Percentiles rank a stretch among this genome's conserved stretches.
Evolutionary conservation across 768 basidiomycete species (phyloP).

Genomic region (Trametes sanguinea): DNA sequence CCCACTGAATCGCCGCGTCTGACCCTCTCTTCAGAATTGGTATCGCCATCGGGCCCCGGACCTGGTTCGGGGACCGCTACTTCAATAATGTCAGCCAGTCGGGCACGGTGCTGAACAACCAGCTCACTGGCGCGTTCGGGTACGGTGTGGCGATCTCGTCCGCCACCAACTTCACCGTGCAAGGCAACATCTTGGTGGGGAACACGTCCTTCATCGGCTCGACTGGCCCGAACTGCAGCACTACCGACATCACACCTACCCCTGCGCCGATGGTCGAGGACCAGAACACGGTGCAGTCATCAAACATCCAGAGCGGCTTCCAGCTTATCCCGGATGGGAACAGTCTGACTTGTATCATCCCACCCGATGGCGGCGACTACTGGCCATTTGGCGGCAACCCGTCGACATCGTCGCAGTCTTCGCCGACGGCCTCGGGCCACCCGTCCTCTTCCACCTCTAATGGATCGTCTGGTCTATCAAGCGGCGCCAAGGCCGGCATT

Average conservation of each 20-base stretch:
- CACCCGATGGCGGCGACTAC: conserved; percentile 65
- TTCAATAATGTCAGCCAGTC: conserved; percentile 54
- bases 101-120: conserved; percentile 60
- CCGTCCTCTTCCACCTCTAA: conserved; percentile 25
- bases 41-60: conserved; percentile 76
- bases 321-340: conserved; percentile 52
- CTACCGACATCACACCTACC: conserved; percentile 47
- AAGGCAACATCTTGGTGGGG: conserved; percentile 59
- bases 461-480: conserved; percentile 30
- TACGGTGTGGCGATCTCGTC: conserved; percentile 71
- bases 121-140: conserved; percentile 66
- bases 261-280: conserved; percentile 65
- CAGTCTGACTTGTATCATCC: conserved; percentile 64
- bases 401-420: background rate
- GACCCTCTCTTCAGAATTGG: conserved; percentile 53
- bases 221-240: conserved; percentile 64
- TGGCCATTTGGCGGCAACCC: conserved; percentile 72
- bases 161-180: conserved; percentile 65
- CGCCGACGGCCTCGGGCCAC: conserved; percentile 16
- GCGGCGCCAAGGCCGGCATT: conserved; percentile 48
- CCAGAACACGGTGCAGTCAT: conserved; percentile 40
- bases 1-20: background rate
- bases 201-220: conserved; percentile 78
- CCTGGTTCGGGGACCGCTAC: conserved; percentile 68
- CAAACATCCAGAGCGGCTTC: conserved; percentile 57